These are phyloP conservation scores for Zopfochytrium polystomum DNA, from an alignment of 371 early-diverging fungal species.

Conservation along the genomic window DNA sequence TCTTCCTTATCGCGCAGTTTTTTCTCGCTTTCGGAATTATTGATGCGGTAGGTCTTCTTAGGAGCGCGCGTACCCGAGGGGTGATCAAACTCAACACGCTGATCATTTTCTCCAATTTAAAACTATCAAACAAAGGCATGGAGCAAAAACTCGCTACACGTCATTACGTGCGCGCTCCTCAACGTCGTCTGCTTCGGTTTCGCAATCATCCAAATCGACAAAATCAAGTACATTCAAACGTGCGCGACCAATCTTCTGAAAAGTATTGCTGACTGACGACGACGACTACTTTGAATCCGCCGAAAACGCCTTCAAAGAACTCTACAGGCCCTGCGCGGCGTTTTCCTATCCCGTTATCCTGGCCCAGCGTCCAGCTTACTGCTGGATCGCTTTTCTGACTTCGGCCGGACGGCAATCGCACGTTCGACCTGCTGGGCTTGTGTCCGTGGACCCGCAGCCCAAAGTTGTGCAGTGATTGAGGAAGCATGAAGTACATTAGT, in stretches of 20 bases:
- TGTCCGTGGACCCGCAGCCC: conserved; percentile 8
- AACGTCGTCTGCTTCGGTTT: conserved; percentile 10
- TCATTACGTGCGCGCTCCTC: conserved; percentile 1
- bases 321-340: neutral
- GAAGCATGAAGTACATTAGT: neutral
- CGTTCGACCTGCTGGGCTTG: conserved; percentile 7
- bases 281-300: neutral
- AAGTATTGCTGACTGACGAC: neutral
- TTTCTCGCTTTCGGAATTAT: conserved; percentile 12
- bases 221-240: neutral
- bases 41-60: conserved; percentile 19
- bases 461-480: neutral
- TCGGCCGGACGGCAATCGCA: conserved; percentile 1
- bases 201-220: conserved; percentile 12
- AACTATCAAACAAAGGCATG: conserved; percentile 11
- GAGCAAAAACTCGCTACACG: conserved; percentile 24
- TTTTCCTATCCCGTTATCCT: too few species aligned
- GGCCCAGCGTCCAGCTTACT: too few species aligned
- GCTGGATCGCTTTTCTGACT: conserved; percentile 5
- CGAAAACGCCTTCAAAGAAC: conserved; percentile 1
- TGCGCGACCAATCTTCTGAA: conserved; percentile 6
- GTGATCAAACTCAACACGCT: too few species aligned
- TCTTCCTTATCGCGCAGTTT: conserved; percentile 15
- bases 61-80: too few species aligned
- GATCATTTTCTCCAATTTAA: neutral